Evolutionary conservation across 169 alveolate species (phyloP), one percentile per base, ranked within the genome.

Genomic region (Plasmodium fragile): DNA sequence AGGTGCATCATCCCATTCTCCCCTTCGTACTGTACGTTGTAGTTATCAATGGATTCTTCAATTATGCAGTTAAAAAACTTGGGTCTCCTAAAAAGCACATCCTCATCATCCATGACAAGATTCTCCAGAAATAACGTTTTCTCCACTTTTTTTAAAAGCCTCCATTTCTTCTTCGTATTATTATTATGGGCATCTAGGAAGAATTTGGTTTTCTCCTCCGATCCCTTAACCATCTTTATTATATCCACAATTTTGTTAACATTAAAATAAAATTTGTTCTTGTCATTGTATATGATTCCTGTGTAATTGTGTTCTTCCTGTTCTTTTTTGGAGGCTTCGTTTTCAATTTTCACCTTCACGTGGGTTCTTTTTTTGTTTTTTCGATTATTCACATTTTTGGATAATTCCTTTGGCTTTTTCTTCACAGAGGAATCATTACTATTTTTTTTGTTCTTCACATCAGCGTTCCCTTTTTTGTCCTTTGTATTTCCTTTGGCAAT

Each of bases 21-120:
- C 18, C 55, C 52, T 78, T 87, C 89, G 77, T 87, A 87, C 10
- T 39, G 10, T 36, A 87, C 49, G 81, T 72, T 79, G 70, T 71
- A 75, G 45, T 78, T 78, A 7, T 87, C 93, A 34, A 87, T 18
- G 10, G 45, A 32, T 36, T 75, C 89, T 39, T 87, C 93, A 53
- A 87, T 87, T 45, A 87, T 78, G 25, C 87, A 87, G 28, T 87
- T 87, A 87, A 87, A 87, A 87, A 87, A 87, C 78, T 87, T 87
- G 5, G 93, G 93, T 77, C 81, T 77, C 70, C 18, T 87, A 87
- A 87, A 87, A 55, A 87, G 69, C 70, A 87, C 49, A 22, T 87
- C 89, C 52, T 87, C 89, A 16, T 41, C 81, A 79, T 87, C 93
- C 32, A 87, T 87, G 70, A 25, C 70, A n/a, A 87, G 81, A 78